A percentile compares a stretch with the other conserved stretches of the same genome.
Evolutionary conservation across 441 rosid genomes (phyloP).

Genomic region (Gossypium davidsonii): DNA sequence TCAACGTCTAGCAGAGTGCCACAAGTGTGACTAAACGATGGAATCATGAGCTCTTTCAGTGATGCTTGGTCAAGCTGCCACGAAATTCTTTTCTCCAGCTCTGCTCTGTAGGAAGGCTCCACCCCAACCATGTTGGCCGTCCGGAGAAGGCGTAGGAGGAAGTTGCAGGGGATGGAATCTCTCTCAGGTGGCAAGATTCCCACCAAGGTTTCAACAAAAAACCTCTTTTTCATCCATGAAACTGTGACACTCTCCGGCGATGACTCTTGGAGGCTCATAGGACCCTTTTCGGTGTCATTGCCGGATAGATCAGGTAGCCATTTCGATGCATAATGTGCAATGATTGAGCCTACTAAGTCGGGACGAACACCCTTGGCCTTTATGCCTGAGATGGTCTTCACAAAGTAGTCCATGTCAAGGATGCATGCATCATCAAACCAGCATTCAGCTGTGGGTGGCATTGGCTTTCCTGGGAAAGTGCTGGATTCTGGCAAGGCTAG

Average conservation of each 20-base stretch:
- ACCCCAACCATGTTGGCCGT: conserved; percentile 64
- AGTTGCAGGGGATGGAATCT: conserved; percentile 68
- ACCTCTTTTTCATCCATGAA: conserved; percentile 63
- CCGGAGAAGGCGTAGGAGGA: conserved; percentile 74
- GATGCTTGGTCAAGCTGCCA: conserved; percentile 86
- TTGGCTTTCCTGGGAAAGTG: conserved; percentile 27
- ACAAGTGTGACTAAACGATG: conserved; percentile 76
- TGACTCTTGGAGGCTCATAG: conserved; percentile 24
- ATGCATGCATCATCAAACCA: conserved; percentile 76
- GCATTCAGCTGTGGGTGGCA: conserved; percentile 30
- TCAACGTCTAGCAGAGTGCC: conserved; percentile 65
- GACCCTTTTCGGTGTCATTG: conserved; percentile 15
- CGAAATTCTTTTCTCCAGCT: conserved; percentile 64
- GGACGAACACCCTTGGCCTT: conserved; percentile 80
- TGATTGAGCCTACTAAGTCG: conserved; percentile 71
- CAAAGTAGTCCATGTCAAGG: conserved; percentile 75
- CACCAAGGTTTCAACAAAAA: conserved; percentile 66
- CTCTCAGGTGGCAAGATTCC: conserved; percentile 78
- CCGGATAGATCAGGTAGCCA: conserved; percentile 72
- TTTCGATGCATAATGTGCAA: conserved; percentile 74
- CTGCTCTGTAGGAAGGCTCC: conserved; percentile 41
- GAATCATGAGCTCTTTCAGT: conserved; percentile 74
- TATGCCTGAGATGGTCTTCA: conserved; percentile 58
- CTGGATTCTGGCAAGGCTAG: conserved; percentile 28
- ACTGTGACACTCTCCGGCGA: conserved; percentile 52